These are phyloP conservation scores for Ogataea nonfermentans DNA, from an alignment of 805 yeast genomes.

Conservation along the genomic window DNA sequence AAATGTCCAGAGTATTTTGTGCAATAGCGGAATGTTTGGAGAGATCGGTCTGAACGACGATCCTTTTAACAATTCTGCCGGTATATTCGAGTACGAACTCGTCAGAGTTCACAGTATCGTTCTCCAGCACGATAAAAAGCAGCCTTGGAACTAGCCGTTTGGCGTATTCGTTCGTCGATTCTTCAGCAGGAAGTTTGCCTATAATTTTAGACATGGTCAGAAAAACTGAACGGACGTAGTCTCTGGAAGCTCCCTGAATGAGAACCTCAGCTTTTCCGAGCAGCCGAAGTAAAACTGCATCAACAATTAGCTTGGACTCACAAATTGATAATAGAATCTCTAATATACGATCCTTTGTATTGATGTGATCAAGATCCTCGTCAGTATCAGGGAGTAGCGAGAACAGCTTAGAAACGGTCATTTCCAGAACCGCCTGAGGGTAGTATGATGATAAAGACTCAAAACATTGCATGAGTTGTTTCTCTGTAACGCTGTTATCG, in stretches of 20 bases:
- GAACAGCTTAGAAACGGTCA: conserved; percentile 51
- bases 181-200: conserved; percentile 12
- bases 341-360: conserved; percentile 34
- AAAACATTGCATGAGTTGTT: conserved; percentile 55
- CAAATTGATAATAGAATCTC: conserved; percentile 39
- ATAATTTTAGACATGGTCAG: conserved; percentile 21
- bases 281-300: conserved; percentile 42
- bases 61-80: conserved; percentile 42
- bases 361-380: background rate
- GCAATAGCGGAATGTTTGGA: conserved; percentile 47
- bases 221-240: conserved; percentile 29
- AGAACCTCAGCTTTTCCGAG: conserved; percentile 37
- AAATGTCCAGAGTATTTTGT: conserved; percentile 36
- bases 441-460: conserved; percentile 41
- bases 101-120: conserved; percentile 17
- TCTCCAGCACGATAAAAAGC: conserved; percentile 21
- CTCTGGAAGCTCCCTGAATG: conserved; percentile 12
- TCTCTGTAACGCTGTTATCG: conserved; percentile 49
- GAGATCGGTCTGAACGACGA: conserved; percentile 39
- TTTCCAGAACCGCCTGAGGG: conserved; percentile 44
- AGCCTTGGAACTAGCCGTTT: conserved; percentile 43
- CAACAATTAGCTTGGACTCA: conserved; percentile 43
- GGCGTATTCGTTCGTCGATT: conserved; percentile 36
- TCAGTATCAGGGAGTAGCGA: conserved; percentile 46
- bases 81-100: conserved; percentile 36